phyloP scores from a whole-genome alignment of 805 yeast genomes.

The Ogataea corticis region DNA sequence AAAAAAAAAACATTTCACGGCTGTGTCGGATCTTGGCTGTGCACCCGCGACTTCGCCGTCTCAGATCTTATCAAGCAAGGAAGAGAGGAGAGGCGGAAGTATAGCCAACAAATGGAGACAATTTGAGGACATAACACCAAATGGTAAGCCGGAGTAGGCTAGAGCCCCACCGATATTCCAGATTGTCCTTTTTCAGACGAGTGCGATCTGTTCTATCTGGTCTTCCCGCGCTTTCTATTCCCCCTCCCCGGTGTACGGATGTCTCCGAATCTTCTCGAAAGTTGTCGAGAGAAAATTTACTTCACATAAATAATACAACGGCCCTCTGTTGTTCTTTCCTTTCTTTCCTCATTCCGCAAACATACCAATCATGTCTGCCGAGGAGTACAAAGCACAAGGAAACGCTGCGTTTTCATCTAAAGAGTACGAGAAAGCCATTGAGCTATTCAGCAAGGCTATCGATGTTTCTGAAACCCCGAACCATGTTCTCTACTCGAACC shows the following conservation, averaged over 20 bases:
- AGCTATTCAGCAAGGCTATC: conserved; percentile 81
- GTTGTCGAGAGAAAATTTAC: background rate
- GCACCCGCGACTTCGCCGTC: no score
- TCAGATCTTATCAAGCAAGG: no score
- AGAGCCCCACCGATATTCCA: no score
- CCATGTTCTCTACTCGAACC: conserved; percentile 89
- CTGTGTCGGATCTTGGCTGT: background rate
- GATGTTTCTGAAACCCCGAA: conserved; percentile 79
- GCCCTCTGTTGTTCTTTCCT: no score
- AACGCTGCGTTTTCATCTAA: conserved; percentile 90
- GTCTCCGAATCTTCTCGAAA: conserved; percentile 15
- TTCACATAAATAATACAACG: no score
- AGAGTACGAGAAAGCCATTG: conserved; percentile 78
- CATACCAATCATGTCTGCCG: conserved; percentile 52
- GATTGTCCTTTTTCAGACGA: no score
- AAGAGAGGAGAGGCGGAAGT: no score
- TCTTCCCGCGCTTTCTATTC: no score
- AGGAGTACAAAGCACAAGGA: conserved; percentile 86
- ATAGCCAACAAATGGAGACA: no score
- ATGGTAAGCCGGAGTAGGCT: no score
- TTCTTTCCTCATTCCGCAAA: background rate
- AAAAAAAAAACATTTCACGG: background rate
- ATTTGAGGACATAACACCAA: no score
- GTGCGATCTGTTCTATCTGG: no score
- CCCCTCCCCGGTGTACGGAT: conserved; percentile 10